These are phyloP conservation scores for Talaromyces sp. DNA, from an alignment of 2,329 filamentous ascomycete genomes.

Conservation along the genomic window DNA sequence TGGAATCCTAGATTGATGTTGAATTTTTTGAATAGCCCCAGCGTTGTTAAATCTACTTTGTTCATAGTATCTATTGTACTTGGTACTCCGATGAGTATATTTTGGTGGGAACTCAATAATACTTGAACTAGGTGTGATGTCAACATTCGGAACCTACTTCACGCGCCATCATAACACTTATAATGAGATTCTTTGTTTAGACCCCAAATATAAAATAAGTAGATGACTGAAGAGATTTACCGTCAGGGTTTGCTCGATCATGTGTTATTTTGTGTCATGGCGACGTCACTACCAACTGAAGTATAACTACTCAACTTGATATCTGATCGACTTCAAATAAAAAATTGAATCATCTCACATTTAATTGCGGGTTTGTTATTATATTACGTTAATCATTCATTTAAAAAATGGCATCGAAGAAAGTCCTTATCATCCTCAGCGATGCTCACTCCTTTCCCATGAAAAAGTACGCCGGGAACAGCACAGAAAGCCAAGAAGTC, in stretches of 20 bases:
- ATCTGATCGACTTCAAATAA: not conserved
- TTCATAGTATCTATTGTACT: not conserved
- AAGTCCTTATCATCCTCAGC: constrained; percentile 46
- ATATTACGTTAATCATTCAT: not conserved
- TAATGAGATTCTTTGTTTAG: not conserved
- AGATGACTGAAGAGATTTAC: not conserved
- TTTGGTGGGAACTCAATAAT: not conserved
- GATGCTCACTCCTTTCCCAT: constrained; percentile 41
- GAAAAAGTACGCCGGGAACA: constrained; percentile 27
- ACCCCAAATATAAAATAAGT: not conserved
- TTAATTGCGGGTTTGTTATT: too few relatives aligned
- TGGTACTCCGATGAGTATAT: not conserved
- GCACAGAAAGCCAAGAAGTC: constrained; percentile 24
- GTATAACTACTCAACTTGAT: not conserved
- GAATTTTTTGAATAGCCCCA: too few relatives aligned
- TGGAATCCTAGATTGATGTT: too few relatives aligned
- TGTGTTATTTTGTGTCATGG: not conserved
- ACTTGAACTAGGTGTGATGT: not conserved
- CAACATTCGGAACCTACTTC: not conserved
- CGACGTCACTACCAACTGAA: not conserved
- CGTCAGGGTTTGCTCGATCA: not conserved
- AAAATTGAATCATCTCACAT: not conserved
- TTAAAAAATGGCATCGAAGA: constrained; percentile 30
- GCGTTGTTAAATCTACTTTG: not conserved
- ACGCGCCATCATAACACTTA: not conserved